A percentile compares a stretch with the other conserved stretches of the same genome.
Evolutionary conservation across 352 stramenopile species (phyloP).

Genomic region (Phytopythium mirpurense): DNA sequence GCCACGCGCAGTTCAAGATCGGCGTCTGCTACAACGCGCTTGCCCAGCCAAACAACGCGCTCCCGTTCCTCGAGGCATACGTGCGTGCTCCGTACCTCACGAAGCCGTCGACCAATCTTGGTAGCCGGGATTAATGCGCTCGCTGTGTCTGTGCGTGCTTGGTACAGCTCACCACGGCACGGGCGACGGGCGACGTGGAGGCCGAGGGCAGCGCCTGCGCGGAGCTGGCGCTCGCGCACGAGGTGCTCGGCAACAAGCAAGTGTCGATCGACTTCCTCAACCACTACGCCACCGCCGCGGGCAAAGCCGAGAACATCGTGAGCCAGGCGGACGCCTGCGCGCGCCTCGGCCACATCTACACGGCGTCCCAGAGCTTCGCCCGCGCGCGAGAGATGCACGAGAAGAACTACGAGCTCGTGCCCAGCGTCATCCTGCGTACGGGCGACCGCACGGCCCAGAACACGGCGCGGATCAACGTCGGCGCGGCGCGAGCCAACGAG

Average conservation of each 20-base stretch:
- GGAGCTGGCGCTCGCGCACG: constrained; percentile 85
- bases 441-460: constrained; percentile 48
- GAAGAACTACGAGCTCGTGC: constrained; percentile 86
- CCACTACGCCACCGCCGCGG: constrained; percentile 75
- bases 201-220: constrained; percentile 83
- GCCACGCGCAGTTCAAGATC: constrained; percentile 69
- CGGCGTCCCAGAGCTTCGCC: constrained; percentile 67
- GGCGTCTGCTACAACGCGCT: constrained; percentile 72
- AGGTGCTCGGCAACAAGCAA: constrained; percentile 73
- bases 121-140: too few species aligned
- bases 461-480: constrained; percentile 60
- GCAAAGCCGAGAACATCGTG: constrained; percentile 73
- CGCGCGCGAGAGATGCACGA: constrained; percentile 86
- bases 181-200: constrained; percentile 51
- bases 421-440: constrained; percentile 32
- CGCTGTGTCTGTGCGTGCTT: not conserved
- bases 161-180: constrained; percentile 41
- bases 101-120: too few species aligned
- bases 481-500: constrained; percentile 64
- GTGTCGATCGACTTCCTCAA: constrained; percentile 87
- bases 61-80: constrained; percentile 83
- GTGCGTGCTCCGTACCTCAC: constrained; percentile 22
- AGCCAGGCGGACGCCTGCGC: constrained; percentile 86
- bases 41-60: constrained; percentile 47
- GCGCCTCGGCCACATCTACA: constrained; percentile 84